A percentile compares a stretch with the other conserved stretches of the same genome.
These are phyloP conservation scores for Glebionis coronaria DNA, from an alignment of 129 eudicot genomes.

Conservation along the genomic window DNA sequence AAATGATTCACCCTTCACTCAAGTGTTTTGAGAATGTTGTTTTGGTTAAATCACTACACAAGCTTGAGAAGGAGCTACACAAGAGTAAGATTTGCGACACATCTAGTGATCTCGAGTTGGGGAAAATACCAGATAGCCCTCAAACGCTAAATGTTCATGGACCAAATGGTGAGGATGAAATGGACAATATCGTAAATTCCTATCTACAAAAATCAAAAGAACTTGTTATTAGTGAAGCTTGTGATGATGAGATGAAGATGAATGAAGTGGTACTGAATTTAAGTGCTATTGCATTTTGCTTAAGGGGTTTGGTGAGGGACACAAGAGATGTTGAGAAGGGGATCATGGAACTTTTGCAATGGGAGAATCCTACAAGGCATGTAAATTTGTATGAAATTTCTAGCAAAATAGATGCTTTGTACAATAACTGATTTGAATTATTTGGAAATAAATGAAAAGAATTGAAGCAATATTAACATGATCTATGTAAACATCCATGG, in stretches of 20 bases:
- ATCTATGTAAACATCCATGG: no score
- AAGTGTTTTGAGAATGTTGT: conserved; percentile 51
- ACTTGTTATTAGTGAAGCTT: conserved; percentile 27
- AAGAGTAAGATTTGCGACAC: conserved; percentile 18
- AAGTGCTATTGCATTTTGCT: conserved; percentile 57
- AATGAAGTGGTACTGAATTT: conserved; percentile 44
- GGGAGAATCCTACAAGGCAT: conserved; percentile 70
- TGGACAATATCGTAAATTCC: conserved; percentile 31
- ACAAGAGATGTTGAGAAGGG: conserved; percentile 69
- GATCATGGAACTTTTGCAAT: conserved; percentile 57
- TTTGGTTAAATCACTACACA: conserved; percentile 50
- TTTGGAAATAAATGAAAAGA: conserved; percentile 21
- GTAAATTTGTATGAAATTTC: conserved; percentile 59
- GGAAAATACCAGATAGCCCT: conserved; percentile 34
- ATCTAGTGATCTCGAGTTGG: conserved; percentile 49
- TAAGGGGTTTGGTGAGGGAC: conserved; percentile 46
- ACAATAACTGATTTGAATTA: conserved; percentile 17
- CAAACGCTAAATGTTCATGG: conserved; percentile 21
- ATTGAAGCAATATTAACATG: background rate
- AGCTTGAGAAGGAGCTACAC: conserved; percentile 43
- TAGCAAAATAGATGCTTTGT: conserved; percentile 49
- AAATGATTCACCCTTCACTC: conserved; percentile 42
- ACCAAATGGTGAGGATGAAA: conserved; percentile 36
- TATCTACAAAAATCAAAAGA: conserved; percentile 40
- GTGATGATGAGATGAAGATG: conserved; percentile 28